Conservation (phyloP, 2,329 filamentous ascomycete species). For the Chaetomiaceae sp. region DNA sequence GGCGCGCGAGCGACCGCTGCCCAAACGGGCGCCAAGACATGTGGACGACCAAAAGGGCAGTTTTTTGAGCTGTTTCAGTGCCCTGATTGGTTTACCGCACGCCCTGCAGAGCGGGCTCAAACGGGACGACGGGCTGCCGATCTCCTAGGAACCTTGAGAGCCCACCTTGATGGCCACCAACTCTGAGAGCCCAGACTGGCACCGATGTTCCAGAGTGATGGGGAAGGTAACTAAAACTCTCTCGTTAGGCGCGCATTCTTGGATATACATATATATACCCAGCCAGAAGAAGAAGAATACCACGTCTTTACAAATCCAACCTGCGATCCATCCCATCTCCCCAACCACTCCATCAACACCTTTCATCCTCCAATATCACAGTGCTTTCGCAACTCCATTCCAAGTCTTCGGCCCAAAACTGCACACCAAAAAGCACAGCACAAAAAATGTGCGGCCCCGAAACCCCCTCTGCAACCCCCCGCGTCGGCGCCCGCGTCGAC, state of each 20-base stretch:
- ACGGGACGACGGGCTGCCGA: conserved; percentile 2
- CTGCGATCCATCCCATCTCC: background rate
- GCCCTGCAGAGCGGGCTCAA: conserved; percentile 1
- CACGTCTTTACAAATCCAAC: no score
- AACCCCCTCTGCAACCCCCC: conserved; percentile 22
- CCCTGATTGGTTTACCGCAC: conserved; percentile 13
- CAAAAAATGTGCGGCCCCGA: conserved; percentile 24
- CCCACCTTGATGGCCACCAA: background rate
- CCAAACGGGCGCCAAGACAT: conserved; percentile 16
- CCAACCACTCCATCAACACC: background rate
- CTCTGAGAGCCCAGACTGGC: background rate
- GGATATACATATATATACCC: no score
- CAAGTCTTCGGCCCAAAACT: background rate
- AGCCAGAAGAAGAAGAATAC: no score
- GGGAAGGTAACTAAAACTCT: no score
- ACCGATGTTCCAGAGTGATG: background rate
- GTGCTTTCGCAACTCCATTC: background rate
- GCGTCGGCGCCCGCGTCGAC: conserved; percentile 28
- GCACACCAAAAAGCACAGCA: background rate
- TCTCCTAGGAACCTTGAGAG: background rate
- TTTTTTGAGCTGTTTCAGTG: conserved; percentile 16
- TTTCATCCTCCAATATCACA: background rate
- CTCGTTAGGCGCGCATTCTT: no score
- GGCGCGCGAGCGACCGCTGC: conserved; percentile 1
- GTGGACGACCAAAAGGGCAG: conserved; percentile 20